Conservation (phyloP, 805 yeast species). For the Wickerhamiella lipophila region DNA sequence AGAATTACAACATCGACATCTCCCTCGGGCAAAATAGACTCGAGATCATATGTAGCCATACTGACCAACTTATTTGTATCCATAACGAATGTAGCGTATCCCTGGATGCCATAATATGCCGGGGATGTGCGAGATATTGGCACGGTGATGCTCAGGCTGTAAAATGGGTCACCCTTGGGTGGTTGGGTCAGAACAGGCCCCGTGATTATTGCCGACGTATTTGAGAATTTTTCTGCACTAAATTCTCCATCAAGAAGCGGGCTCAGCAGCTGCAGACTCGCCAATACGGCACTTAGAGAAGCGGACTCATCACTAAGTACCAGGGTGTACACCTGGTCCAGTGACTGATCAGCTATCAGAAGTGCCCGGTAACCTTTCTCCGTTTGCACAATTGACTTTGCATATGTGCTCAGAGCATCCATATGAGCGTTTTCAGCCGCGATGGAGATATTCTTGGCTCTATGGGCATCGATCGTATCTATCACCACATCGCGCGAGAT, state of each 20-base stretch:
- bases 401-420: slow-evolving; percentile 5
- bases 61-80: slow-evolving; percentile 2
- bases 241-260: slow-evolving; percentile 4
- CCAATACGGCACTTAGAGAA: slow-evolving; percentile 9
- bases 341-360: slow-evolving; percentile 12
- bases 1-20: slow-evolving; percentile 4
- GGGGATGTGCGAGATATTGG: slow-evolving; percentile 3
- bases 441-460: slow-evolving; percentile 14
- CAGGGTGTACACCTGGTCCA: slow-evolving; percentile 10
- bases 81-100: slow-evolving; percentile 6
- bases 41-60: not conserved
- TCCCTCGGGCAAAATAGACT: not conserved
- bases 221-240: not conserved
- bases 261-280: slow-evolving; percentile 11
- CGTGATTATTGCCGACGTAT: not conserved
- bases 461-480: slow-evolving; percentile 8
- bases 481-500: slow-evolving; percentile 10
- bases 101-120: not conserved
- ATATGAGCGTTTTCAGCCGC: slow-evolving; percentile 9
- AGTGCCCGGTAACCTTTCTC: slow-evolving; percentile 11
- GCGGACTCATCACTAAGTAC: slow-evolving; percentile 7
- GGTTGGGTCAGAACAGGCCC: slow-evolving; percentile 3
- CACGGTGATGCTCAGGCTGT: slow-evolving; percentile 7
- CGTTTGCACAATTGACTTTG: slow-evolving; percentile 12
- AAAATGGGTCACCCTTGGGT: slow-evolving; percentile 2